phyloP scores from a whole-genome alignment of 371 early-diverging fungal genomes.

The Mucor indicus region DNA sequence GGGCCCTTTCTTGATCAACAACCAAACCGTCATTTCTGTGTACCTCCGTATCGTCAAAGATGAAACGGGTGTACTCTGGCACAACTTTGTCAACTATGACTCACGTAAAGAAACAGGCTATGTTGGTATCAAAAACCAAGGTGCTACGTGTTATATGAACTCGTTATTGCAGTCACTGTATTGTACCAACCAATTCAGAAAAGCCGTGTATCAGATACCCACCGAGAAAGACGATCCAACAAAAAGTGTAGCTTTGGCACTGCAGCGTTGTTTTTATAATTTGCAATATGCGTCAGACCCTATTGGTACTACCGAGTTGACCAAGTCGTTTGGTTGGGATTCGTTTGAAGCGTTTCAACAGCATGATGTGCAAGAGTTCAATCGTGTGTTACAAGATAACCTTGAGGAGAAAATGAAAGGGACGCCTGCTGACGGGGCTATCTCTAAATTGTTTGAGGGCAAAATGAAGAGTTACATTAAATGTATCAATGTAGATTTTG shows the following conservation, averaged over 20 bases:
- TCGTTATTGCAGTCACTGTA: constrained; percentile 97
- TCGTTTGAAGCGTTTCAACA: constrained; percentile 93
- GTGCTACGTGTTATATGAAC: constrained; percentile 99
- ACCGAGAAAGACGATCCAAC: constrained; percentile 84
- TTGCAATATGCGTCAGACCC: constrained; percentile 69
- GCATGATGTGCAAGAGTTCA: constrained; percentile 98
- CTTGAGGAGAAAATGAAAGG: constrained; percentile 89
- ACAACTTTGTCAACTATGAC: constrained; percentile 63
- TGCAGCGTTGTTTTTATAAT: constrained; percentile 96
- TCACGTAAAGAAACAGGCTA: constrained; percentile 90
- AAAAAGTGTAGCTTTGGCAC: constrained; percentile 82
- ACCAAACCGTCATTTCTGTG: constrained; percentile 68
- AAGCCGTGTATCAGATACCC: constrained; percentile 88
- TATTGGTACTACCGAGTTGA: constrained; percentile 91
- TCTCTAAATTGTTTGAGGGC: constrained; percentile 87
- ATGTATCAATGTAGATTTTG: constrained; percentile 92
- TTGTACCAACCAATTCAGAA: constrained; percentile 94
- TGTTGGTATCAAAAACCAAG: constrained; percentile 97
- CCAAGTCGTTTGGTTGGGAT: constrained; percentile 97
- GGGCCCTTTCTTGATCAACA: constrained; percentile 61
- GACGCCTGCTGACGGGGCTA: constrained; percentile 91
- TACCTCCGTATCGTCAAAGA: constrained; percentile 83
- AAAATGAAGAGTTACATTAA: constrained; percentile 95
- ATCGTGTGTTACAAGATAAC: constrained; percentile 94
- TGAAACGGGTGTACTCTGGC: constrained; percentile 90